A percentile compares a stretch with the other conserved stretches of the same genome.
These are phyloP conservation scores for Haplosporangium gracile DNA, from an alignment of 192 early-diverging fungal species.

Conservation along the genomic window DNA sequence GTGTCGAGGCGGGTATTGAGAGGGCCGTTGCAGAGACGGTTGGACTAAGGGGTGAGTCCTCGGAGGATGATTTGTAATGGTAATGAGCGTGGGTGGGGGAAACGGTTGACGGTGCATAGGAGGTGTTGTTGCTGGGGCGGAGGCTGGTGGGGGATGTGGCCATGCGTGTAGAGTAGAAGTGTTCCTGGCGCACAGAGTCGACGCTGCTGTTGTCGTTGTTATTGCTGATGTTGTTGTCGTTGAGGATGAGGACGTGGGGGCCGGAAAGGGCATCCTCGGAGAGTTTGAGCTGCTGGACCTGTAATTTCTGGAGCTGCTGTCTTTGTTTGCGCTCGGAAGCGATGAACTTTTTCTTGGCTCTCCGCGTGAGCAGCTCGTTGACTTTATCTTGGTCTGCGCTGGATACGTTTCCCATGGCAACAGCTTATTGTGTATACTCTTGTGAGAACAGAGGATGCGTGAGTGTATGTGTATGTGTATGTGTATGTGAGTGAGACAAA, in stretches of 20 bases:
- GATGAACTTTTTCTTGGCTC: conserved; percentile 14
- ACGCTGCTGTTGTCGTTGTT: neutral
- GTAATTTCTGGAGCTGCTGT: conserved; percentile 19
- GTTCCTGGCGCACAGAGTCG: neutral
- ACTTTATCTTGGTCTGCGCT: conserved; percentile 39
- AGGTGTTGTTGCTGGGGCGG: neutral
- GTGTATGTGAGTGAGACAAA: neutral
- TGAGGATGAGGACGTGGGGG: neutral
- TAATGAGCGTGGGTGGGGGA: conserved; percentile 31
- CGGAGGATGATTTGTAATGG: conserved; percentile 17
- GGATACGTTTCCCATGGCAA: conserved; percentile 45
- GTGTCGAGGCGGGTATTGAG: conserved; percentile 18
- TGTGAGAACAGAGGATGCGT: neutral
- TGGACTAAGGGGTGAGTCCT: conserved; percentile 19
- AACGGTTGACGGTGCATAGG: conserved; percentile 2
- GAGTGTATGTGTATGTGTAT: neutral
- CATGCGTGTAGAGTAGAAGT: neutral
- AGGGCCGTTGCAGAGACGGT: conserved; percentile 16
- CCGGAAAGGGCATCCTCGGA: neutral
- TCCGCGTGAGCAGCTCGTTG: conserved; percentile 18
- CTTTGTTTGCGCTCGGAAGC: conserved; percentile 13
- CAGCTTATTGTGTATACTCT: neutral
- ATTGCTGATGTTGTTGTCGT: neutral
- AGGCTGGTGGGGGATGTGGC: neutral
- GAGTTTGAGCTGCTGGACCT: neutral